A percentile compares a stretch with the other conserved stretches of the same genome.
phyloP scores from a whole-genome alignment of 1,139 yeast species.

The Hemisphaericaspora subhashii region DNA sequence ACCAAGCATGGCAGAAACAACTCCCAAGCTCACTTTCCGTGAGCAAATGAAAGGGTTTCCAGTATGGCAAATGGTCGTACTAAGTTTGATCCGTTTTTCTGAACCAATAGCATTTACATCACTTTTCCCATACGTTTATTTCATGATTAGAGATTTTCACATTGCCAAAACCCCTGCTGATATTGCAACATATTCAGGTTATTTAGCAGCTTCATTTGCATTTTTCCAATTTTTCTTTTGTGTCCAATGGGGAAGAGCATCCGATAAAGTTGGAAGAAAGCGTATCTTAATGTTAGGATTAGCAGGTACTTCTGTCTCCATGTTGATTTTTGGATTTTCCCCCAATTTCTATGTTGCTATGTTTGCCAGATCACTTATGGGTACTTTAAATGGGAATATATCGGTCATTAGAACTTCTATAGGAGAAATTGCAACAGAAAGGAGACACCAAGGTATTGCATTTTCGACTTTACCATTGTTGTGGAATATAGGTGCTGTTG shows the following conservation, averaged over 20 bases:
- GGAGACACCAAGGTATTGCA: slow-evolving; percentile 38
- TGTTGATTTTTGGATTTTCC: slow-evolving; percentile 35
- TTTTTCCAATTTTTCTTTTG: slow-evolving; percentile 38
- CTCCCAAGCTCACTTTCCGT: slow-evolving; percentile 15
- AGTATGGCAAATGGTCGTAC: slow-evolving; percentile 32
- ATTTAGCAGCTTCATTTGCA: slow-evolving; percentile 39
- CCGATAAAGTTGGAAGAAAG: slow-evolving; percentile 36
- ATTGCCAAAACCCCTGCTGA: slow-evolving; percentile 35
- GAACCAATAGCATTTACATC: slow-evolving; percentile 43
- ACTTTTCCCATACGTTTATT: slow-evolving; percentile 40
- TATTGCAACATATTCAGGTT: slow-evolving; percentile 38
- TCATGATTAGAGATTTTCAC: slow-evolving; percentile 40
- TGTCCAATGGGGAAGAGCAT: slow-evolving; percentile 37
- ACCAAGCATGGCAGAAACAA: slow-evolving; percentile 6
- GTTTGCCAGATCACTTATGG: slow-evolving; percentile 33
- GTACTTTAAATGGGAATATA: slow-evolving; percentile 37
- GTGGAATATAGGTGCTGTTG: slow-evolving; percentile 35
- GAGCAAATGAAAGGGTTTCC: slow-evolving; percentile 37
- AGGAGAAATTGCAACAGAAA: slow-evolving; percentile 39
- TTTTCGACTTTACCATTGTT: slow-evolving; percentile 36
- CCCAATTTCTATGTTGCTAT: slow-evolving; percentile 34
- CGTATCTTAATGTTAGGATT: slow-evolving; percentile 32
- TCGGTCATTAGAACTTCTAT: slow-evolving; percentile 40
- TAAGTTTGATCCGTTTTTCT: slow-evolving; percentile 33
- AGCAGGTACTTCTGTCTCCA: slow-evolving; percentile 30